Evolutionary conservation across 176 grass and related monocot species (phyloP), one percentile per base, ranked within the genome.

Genomic region (Hordeum vulgare): DNA sequence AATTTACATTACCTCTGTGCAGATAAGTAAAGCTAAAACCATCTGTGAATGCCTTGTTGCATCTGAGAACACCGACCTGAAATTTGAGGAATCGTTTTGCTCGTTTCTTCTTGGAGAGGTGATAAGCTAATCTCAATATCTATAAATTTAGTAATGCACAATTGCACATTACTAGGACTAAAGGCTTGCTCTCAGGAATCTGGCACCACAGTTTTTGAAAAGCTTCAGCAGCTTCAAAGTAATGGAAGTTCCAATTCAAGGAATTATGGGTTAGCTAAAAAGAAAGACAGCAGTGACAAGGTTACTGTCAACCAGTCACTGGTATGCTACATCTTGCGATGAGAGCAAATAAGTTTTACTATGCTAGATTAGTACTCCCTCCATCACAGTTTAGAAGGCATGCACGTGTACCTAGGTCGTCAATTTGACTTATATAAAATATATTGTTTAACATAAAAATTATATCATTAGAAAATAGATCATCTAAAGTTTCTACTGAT

Each of bases 31-130:
- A 90, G 96, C 92, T 71, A 96, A 96, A 93, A 84, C 69, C 70
- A 94, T 96, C 28, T 96, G 91, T 8, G 85, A 99, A 27, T 99
- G 96, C 78, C 70, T 99, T 84, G 90, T 87, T 86, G 61, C 86
- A 84, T 94, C 93, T 78, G 96, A 96, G 27, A 85, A 86, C 24
- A 88, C 85, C 20, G 96, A 94, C 63, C 78, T 99, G 57, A 99
- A 94, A 78, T 92, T 99, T 78, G 93, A 94, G 86, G 93, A 91
- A 87, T 93, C 89, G 81, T 91, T 99, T 63, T 99, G 93, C 66
- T 89, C 62, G 6, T 94, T 94, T 86, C 93, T 99, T 89, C 96
- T 99, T 61, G 93, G 93, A 67, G 87, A 99, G 96, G 93, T 99
- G 82, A 90, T 65, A 76, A 88, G 61, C 64, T 58, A 70, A 44